phyloP scores from a whole-genome alignment of 345 rosid genomes.

The Trapa incisa region DNA sequence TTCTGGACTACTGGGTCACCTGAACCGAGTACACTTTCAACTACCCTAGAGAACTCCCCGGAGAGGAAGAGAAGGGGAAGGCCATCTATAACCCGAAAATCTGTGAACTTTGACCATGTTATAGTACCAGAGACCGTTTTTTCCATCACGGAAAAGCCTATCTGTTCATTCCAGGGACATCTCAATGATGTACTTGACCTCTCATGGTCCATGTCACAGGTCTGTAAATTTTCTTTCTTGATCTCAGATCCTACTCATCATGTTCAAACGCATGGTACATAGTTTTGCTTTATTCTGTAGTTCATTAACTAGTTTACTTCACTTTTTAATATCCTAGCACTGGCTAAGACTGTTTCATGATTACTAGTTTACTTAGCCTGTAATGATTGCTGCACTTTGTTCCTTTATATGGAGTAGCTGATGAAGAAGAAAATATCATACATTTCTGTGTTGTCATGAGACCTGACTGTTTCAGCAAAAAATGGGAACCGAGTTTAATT shows the following conservation, averaged over 20 bases:
- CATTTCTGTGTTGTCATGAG: neutral
- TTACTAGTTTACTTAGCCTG: neutral
- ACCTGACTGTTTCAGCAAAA: neutral
- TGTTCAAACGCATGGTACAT: neutral
- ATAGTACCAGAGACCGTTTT: constrained; percentile 72
- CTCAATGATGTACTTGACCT: constrained; percentile 76
- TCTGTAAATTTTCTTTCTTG: constrained; percentile 20
- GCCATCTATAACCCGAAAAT: constrained; percentile 60
- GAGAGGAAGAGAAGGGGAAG: constrained; percentile 77
- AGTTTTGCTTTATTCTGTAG: neutral
- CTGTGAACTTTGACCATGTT: constrained; percentile 62
- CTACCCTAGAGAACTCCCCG: constrained; percentile 29
- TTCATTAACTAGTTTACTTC: neutral
- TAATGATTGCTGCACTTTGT: neutral
- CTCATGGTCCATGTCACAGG: constrained; percentile 97
- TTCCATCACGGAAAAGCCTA: constrained; percentile 70
- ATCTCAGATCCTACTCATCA: neutral
- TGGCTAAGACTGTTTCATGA: neutral
- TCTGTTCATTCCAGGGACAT: constrained; percentile 85
- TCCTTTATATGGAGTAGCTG: neutral
- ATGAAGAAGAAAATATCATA: neutral
- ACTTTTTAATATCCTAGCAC: neutral
- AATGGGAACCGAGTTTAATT: neutral
- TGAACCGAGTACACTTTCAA: constrained; percentile 52
- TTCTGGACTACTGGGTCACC: constrained; percentile 67